phyloP scores from a whole-genome alignment of 2,329 filamentous ascomycete genomes.

The Clathrospora elynae region DNA sequence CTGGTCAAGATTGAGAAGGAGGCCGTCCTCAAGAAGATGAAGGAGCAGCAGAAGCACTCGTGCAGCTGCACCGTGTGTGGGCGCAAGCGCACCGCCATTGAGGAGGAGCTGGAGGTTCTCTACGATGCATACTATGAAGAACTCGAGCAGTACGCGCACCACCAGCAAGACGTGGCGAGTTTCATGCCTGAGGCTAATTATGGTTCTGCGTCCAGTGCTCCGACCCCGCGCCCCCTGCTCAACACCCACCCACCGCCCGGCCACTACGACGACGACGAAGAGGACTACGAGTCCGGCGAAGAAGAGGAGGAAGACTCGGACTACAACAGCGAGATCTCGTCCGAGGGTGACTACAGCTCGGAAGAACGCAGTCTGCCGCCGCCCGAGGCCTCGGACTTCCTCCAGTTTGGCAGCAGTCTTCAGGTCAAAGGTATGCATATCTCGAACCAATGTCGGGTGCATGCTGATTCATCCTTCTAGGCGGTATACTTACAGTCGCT shows the following conservation, averaged over 20 bases:
- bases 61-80: constrained; percentile 98
- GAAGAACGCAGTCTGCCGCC: constrained; percentile 69
- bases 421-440: constrained; percentile 76
- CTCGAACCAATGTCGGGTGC: constrained; percentile 14
- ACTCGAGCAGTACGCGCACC: constrained; percentile 94
- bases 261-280: constrained; percentile 55
- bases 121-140: constrained; percentile 99
- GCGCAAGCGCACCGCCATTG: constrained; percentile 92
- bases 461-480: constrained; percentile 55
- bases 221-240: constrained; percentile 64
- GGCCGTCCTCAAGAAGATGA: constrained; percentile 98
- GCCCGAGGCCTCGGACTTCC: constrained; percentile 80
- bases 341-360: constrained; percentile 69
- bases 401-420: constrained; percentile 96
- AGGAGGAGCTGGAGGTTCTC: constrained; percentile 94
- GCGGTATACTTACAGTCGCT: constrained; percentile 97
- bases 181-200: constrained; percentile 71
- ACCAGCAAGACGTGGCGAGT: constrained; percentile 72
- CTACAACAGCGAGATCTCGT: constrained; percentile 63
- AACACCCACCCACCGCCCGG: constrained; percentile 69
- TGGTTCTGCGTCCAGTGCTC: constrained; percentile 57
- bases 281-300: constrained; percentile 59
- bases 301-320: constrained; percentile 59
- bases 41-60: constrained; percentile 98
- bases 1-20: constrained; percentile 99